Evolutionary conservation across 441 rosid species (phyloP).

Genomic region (Theobroma grandiflorum): DNA sequence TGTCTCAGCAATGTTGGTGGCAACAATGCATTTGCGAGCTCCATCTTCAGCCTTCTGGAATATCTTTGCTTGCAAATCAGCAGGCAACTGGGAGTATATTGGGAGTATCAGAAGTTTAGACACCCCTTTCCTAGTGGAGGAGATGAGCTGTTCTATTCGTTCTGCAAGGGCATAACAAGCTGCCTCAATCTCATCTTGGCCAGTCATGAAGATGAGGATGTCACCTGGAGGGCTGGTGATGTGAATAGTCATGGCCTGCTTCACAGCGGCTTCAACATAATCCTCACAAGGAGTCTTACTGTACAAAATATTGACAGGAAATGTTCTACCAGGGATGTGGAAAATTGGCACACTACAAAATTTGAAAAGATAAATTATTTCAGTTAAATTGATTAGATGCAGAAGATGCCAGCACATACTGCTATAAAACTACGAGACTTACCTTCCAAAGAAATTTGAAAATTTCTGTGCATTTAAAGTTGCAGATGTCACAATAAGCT

Average conservation of each 20-base stretch:
- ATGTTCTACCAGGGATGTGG: constrained; percentile 95
- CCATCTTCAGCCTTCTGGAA: constrained; percentile 97
- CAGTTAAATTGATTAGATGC: constrained; percentile 1
- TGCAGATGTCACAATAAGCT: constrained; percentile 98
- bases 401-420: not conserved
- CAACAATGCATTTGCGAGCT: constrained; percentile 97
- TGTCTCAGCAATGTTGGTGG: constrained; percentile 99
- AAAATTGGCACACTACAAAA: constrained; percentile 91
- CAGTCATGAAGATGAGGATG: constrained; percentile 98
- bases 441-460: constrained; percentile 97
- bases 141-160: constrained; percentile 86
- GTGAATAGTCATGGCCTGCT: constrained; percentile 98
- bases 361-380: not conserved
- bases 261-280: constrained; percentile 96
- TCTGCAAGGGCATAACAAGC: constrained; percentile 94
- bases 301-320: constrained; percentile 84
- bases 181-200: constrained; percentile 98
- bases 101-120: constrained; percentile 88
- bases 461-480: constrained; percentile 97
- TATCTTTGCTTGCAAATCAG: constrained; percentile 98
- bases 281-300: constrained; percentile 97
- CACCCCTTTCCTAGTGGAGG: constrained; percentile 75
- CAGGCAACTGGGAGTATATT: constrained; percentile 97
- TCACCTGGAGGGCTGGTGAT: constrained; percentile 93
- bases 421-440: constrained; percentile 9